Base-by-base conservation (phyloP, 257 asterid species). In the Salvia rosmarinus region DNA sequence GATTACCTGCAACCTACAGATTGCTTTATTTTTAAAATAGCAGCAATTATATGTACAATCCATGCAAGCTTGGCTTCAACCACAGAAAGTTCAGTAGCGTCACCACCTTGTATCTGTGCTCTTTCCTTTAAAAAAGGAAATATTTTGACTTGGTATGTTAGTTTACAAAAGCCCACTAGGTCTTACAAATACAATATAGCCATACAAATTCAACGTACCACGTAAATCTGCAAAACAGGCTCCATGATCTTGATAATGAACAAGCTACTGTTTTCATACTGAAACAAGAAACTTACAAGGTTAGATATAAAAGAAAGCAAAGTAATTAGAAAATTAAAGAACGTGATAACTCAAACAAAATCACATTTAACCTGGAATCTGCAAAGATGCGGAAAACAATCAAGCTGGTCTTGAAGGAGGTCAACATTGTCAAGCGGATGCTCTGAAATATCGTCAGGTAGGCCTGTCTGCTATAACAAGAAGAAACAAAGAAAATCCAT, bases 341-440 rank as follows among this genome's bases (percentile, higher is more conserved):
- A 19, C 13, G 14, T n/a, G 34, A 35, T 17, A 58, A 63, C 55
- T 55, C 16, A 51, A 58, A 44, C 59, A 21, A 34, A 30, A 37
- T 56, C 46, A 64, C 50, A 54, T 55, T 57, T 39, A 66, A 95
- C 99, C 98, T 95, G 90, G 86, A 95, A 95, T 86, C 96, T 83
- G 81, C 98, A 91, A 68, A 95, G 98, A 51, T 80, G 19, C 39
- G 99, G 99, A 87, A 91, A 92, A 80, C 90, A 88, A 80, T 95
- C 99, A 10, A 95, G 90, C 81, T 95, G 98, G 79, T 91, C 99
- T 78, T 95, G 98, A 70, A 95, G 99, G 85, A 95, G 95, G 80
- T 95, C 99, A 68, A 87, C 96, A 77, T 89, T 95, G 79, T 95
- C 99, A 17, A 95, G 88, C 64, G 97, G 96, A 80, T 95, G 90